Evolutionary conservation across 176 grass and related monocot species (phyloP), one percentile per base, ranked within the genome.

Genomic region (Bonia amplexicaulis): DNA sequence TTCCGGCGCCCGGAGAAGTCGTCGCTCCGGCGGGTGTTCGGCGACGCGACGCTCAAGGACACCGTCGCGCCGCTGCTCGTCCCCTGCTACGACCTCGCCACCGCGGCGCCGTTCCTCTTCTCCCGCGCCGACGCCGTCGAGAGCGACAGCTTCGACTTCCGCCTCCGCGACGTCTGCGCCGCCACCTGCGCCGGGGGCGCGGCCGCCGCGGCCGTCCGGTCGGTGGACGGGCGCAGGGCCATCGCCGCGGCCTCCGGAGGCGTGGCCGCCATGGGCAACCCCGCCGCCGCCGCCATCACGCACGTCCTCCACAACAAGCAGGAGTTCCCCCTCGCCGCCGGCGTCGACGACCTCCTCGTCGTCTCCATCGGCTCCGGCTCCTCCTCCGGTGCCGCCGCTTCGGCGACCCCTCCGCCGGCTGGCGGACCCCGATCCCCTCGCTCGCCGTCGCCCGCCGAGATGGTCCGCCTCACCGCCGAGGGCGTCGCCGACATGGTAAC

Each of bases 41-140:
- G 89, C 6, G 91, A 93, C 41, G 89, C 91, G 9, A 97, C 95
- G 13, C 82, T 97, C 16, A 29, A 81, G 26, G 95, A 97, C 83
- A 97, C 92, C 0, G 85, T 95, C 20, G 90, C 91, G 85, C 92
- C 95, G 86, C 81, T 97, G 74, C 88, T 97, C 26, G 90, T 94
- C 2, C 95, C 95, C 2, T 97, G 92, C 81, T 97, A 93, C 80
- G 95, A 97, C 79, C 90, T 95, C 0, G 29, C 89, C 20, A 88
- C 92, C 0, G 87, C 87, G 3, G 90, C 90, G 31, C 90, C 95
- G 12, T 97, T 97, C 88, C 81, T 97, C 61, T 97, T 97, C 92
- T 97, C 95, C 58, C 92, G 95, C 31, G 85, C 95, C n/a, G 95
- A 97, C 84, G 95, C 95, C 15, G 89, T 94, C 41, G 95, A 97